Percentiles rank a stretch among this genome's conserved stretches.
Conservation (phyloP, 768 basidiomycete species). For the Hygrophorus pudorinus region DNA sequence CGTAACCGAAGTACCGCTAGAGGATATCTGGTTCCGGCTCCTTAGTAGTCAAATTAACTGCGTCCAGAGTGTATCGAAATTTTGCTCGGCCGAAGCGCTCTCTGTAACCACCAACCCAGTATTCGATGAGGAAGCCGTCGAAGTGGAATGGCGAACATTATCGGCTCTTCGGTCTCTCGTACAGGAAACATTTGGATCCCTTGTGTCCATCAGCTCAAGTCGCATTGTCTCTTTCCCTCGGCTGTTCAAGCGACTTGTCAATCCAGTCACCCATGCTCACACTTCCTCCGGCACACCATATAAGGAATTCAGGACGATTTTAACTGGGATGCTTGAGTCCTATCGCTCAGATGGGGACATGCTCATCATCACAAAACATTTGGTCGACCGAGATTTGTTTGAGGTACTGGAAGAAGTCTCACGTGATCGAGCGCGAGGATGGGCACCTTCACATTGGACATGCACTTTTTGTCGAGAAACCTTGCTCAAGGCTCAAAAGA, state of each 20-base stretch:
- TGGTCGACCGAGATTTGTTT: constrained; percentile 78
- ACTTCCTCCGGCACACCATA: constrained; percentile 60
- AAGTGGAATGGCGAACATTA: constrained; percentile 26
- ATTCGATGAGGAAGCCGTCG: constrained; percentile 11
- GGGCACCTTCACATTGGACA: constrained; percentile 38
- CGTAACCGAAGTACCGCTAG: constrained; percentile 37
- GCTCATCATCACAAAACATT: constrained; percentile 71
- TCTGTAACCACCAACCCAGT: constrained; percentile 11
- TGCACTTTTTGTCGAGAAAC: constrained; percentile 48
- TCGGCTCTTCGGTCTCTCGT: constrained; percentile 60
- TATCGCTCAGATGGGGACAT: constrained; percentile 90
- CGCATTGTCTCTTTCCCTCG: constrained; percentile 81
- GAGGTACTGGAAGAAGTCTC: constrained; percentile 53
- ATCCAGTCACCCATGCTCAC: constrained; percentile 44
- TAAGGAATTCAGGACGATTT: constrained; percentile 82
- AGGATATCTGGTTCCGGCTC: constrained; percentile 87
- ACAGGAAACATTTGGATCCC: constrained; percentile 72
- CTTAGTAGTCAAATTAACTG: constrained; percentile 73
- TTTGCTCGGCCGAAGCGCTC: constrained; percentile 17
- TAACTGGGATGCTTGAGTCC: constrained; percentile 92
- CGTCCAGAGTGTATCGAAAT: constrained; percentile 58
- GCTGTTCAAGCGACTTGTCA: constrained; percentile 86
- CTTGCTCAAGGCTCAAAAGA: constrained; percentile 18
- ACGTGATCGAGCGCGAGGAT: constrained; percentile 50
- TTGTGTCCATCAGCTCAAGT: constrained; percentile 78